Conservation (phyloP, 164 flowering plant genomes). For the Tetrastigma voinierianum region DNA sequence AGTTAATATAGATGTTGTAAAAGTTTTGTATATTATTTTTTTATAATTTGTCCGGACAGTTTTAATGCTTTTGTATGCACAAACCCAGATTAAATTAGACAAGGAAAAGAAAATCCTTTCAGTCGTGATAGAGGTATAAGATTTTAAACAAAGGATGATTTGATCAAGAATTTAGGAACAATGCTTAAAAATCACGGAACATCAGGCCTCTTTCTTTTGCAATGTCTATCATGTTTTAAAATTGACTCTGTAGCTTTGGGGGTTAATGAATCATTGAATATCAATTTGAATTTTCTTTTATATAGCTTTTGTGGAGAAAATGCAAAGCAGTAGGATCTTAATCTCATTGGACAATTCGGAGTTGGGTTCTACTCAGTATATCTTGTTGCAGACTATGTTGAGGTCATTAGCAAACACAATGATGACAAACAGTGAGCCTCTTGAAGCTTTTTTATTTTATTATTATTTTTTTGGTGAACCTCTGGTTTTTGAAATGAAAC, state of each 20-base stretch:
- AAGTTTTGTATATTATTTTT: neutral
- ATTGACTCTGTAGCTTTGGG: too few relatives aligned
- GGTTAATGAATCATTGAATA: neutral
- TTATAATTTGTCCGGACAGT: neutral
- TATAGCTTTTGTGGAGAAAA: slow-evolving; percentile 94
- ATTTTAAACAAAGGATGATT: slow-evolving; percentile 98
- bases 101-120: slow-evolving; percentile 90
- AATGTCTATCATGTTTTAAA: neutral
- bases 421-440: slow-evolving; percentile 91
- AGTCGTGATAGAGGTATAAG: slow-evolving; percentile 93
- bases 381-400: slow-evolving; percentile 95
- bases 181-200: slow-evolving; percentile 99
- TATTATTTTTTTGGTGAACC: neutral
- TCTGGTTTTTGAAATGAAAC: slow-evolving; percentile 1
- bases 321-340: slow-evolving; percentile 95
- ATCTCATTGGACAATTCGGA: slow-evolving; percentile 97
- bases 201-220: slow-evolving; percentile 50
- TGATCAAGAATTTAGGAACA: slow-evolving; percentile 95
- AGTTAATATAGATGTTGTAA: slow-evolving; percentile 14
- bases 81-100: slow-evolving; percentile 85
- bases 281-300: neutral
- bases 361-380: slow-evolving; percentile 99
- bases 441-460: neutral
- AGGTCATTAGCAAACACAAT: slow-evolving; percentile 95
- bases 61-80: neutral